Percentiles rank a stretch among this genome's conserved stretches.
phyloP scores from a whole-genome alignment of 1,284 basidiomycete genomes.

The Cryptococcus sp. region DNA sequence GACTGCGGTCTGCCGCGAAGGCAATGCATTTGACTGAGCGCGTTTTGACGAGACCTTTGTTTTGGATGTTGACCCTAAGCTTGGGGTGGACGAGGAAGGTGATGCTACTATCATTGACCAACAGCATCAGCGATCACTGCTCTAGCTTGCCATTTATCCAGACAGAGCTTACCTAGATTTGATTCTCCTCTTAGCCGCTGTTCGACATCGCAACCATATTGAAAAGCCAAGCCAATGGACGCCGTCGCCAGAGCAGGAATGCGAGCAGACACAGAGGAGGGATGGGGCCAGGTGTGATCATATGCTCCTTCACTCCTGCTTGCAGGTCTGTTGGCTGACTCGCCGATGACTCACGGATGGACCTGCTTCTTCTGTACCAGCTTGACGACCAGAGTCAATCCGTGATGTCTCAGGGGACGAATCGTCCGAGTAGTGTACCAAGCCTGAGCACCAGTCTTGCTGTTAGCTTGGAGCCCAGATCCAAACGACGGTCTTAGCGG shows the following conservation, averaged over 20 bases:
- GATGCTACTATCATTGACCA: not conserved
- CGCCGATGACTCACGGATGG: conserved; percentile 29
- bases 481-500: too few relatives aligned
- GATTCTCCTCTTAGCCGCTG: conserved; percentile 16
- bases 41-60: not conserved
- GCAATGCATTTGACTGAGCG: not conserved
- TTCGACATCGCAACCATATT: conserved; percentile 3
- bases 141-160: too few relatives aligned
- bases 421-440: conserved; percentile 34
- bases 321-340: not conserved
- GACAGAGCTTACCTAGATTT: conserved; percentile 7
- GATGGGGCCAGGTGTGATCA: conserved; percentile 37
- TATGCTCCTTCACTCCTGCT: conserved; percentile 7
- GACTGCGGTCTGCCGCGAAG: conserved; percentile 7
- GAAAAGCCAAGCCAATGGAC: conserved; percentile 2
- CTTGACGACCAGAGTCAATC: not conserved
- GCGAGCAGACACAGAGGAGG: conserved; percentile 2
- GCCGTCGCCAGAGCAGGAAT: not conserved
- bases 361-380: conserved; percentile 11
- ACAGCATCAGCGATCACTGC: not conserved
- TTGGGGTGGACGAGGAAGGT: not conserved
- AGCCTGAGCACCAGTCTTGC: conserved; percentile 14
- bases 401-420: conserved; percentile 19
- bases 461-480: too few relatives aligned
- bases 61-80: not conserved